Evolutionary conservation across 331 rosid species (phyloP).

Genomic region (Saraca asoca): DNA sequence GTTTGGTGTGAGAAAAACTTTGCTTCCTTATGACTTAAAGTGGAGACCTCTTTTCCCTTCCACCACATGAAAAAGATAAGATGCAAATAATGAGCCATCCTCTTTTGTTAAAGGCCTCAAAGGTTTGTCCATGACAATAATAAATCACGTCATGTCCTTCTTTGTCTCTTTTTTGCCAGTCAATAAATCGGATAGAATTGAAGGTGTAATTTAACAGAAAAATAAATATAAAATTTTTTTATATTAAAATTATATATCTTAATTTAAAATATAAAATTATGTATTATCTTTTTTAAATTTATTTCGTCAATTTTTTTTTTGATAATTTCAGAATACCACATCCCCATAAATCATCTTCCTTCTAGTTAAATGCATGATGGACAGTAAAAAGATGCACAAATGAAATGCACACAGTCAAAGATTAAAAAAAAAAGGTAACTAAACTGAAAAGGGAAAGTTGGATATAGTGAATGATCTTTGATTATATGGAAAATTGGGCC

Average conservation of each 20-base stretch:
- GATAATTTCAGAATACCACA: too few relatives aligned
- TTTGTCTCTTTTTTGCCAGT: too few relatives aligned
- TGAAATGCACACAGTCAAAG: conserved; percentile 23
- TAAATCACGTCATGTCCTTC: too few relatives aligned
- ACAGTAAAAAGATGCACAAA: conserved; percentile 25
- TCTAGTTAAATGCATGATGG: conserved; percentile 30
- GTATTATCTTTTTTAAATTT: too few relatives aligned
- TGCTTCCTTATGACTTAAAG: conserved; percentile 66
- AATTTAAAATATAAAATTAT: too few relatives aligned
- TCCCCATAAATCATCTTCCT: conserved; percentile 31
- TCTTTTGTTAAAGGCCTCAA: conserved; percentile 39
- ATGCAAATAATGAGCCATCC: conserved; percentile 38
- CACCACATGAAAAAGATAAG: conserved; percentile 38
- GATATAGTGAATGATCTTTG: neutral
- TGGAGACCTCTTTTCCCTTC: conserved; percentile 43
- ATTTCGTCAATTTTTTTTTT: too few relatives aligned
- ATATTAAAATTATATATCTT: too few relatives aligned
- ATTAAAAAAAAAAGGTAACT: neutral
- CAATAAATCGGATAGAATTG: neutral
- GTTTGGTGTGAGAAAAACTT: conserved; percentile 40
- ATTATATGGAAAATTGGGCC: neutral
- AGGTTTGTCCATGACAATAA: conserved; percentile 26
- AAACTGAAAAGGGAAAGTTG: conserved; percentile 19
- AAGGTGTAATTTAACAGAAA: too few relatives aligned
- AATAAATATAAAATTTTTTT: too few relatives aligned